Base-by-base conservation (phyloP, 768 basidiomycete species). In the Butyriboletus loyo region DNA sequence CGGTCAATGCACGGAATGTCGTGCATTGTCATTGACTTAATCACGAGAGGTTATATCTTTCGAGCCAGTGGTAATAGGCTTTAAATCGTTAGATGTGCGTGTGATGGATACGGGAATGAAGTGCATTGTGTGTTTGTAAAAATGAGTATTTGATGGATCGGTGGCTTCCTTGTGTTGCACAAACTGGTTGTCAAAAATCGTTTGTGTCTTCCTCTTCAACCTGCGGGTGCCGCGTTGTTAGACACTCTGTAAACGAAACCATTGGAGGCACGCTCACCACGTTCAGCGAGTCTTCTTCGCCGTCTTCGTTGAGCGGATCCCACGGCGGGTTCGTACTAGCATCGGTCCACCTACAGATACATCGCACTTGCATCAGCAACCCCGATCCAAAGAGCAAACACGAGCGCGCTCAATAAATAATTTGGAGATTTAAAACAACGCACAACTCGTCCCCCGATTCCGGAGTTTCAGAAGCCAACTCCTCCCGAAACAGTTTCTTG, bases 271-370 rank as follows among this genome's bases (percentile, higher is more conserved):
- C 3, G 15, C 63, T 38, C 27, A 56, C 64, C 40, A 64, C 3
- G 1, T 52, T 25, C 4, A 62, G 21, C 7, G n/a, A 11, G 27
- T 69, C 67, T 38, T 55, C 60, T 1, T 35, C 50, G 11, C 66
- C 66, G 5, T 69, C 65, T 4, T 69, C 58, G 34, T 63, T 30
- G 40, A 67, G 63, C 0, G 66, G 63, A 0, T 56, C 45, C 66
- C 67, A 67, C 2, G 65, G 63, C 8, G 50, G n/a, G 1, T 1
- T 0, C 5, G 19, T n/a, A n/a, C n/a, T n/a, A n/a, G n/a, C 55
- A 5, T 67, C 63, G 4, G 10, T 17, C 67, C 66, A 69, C 32
- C 65, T 69, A n/a, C 25, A 14, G 10, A 15, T 14, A n/a, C n/a
- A 4, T 19, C 36, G 1, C 8, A 11, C n/a, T 4, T 32, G n/a